Conservation (phyloP, 768 basidiomycete genomes). For the Auriscalpium microsporum region DNA sequence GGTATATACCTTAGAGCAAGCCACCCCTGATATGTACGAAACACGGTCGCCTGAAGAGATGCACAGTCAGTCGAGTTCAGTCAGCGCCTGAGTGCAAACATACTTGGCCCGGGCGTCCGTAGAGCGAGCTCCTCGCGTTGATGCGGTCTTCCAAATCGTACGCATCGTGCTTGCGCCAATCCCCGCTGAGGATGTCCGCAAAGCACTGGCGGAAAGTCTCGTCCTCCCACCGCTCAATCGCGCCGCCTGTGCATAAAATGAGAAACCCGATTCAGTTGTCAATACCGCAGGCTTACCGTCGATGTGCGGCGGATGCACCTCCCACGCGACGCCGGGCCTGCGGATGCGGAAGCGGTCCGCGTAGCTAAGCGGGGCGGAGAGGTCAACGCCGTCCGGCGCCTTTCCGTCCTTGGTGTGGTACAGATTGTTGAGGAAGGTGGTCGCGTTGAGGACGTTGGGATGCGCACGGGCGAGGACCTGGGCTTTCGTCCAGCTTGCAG, state of each 20-base stretch:
- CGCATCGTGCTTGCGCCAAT: conserved; percentile 19
- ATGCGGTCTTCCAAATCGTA: conserved; percentile 19
- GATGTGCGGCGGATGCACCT: conserved; percentile 43
- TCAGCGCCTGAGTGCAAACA: too few species aligned
- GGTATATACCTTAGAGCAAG: conserved; percentile 5
- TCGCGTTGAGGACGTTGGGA: conserved; percentile 51
- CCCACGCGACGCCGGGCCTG: conserved; percentile 54
- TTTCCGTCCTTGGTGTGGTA: conserved; percentile 38
- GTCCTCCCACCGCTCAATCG: conserved; percentile 28
- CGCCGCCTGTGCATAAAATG: conserved; percentile 25
- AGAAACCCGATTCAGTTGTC: not conserved
- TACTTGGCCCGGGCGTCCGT: conserved; percentile 18
- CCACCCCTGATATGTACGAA: conserved; percentile 17
- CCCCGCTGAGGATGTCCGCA: conserved; percentile 17
- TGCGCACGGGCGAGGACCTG: conserved; percentile 66
- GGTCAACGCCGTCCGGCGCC: conserved; percentile 44
- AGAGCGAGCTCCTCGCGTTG: conserved; percentile 26
- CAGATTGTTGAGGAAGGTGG: conserved; percentile 56
- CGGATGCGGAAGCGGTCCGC: conserved; percentile 71
- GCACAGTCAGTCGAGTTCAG: not conserved
- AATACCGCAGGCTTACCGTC: conserved; percentile 26
- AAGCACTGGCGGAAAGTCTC: conserved; percentile 14
- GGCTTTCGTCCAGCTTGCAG: conserved; percentile 35
- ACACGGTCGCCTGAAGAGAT: conserved; percentile 6
- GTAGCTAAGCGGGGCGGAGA: conserved; percentile 55